Conservation (phyloP, 192 early-diverging fungal genomes). For the Backusella luteola region DNA sequence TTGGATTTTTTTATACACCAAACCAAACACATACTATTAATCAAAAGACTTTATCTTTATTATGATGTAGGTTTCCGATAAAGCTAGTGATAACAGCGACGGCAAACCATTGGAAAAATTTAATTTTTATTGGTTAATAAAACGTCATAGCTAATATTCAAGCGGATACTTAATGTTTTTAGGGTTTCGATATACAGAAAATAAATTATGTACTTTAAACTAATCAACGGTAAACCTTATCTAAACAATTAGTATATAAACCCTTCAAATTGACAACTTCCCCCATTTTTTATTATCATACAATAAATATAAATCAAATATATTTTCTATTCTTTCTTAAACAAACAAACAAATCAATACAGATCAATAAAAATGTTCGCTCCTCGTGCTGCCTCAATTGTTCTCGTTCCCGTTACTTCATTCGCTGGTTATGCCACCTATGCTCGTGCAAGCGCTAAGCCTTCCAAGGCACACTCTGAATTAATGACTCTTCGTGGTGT, state of each 20-base stretch:
- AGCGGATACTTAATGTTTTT: not conserved
- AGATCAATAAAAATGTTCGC: slow-evolving; percentile 9
- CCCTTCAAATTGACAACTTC: not conserved
- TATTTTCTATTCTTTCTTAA: not conserved
- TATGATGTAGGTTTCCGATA: not conserved
- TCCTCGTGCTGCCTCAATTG: slow-evolving; percentile 25
- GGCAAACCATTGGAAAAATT: not conserved
- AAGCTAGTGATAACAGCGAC: not conserved
- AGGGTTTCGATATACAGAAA: not conserved
- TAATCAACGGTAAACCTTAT: slow-evolving; percentile 3
- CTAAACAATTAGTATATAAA: not conserved
- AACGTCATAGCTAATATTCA: not conserved
- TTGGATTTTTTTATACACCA: not conserved
- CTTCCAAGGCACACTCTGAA: slow-evolving; percentile 18
- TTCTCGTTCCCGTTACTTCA: slow-evolving; percentile 26
- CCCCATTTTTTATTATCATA: not conserved
- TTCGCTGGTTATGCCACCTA: slow-evolving; percentile 31
- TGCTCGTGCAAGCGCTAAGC: slow-evolving; percentile 19
- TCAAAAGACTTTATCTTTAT: not conserved
- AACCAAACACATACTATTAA: not conserved
- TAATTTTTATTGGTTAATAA: not conserved
- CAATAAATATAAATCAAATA: not conserved
- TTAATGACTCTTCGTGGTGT: slow-evolving; percentile 25
- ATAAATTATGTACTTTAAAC: not conserved
- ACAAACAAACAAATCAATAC: not conserved